A percentile compares a stretch with the other conserved stretches of the same genome.
Evolutionary conservation across 805 yeast species (phyloP).

Genomic region (Teunomyces gatunensis): DNA sequence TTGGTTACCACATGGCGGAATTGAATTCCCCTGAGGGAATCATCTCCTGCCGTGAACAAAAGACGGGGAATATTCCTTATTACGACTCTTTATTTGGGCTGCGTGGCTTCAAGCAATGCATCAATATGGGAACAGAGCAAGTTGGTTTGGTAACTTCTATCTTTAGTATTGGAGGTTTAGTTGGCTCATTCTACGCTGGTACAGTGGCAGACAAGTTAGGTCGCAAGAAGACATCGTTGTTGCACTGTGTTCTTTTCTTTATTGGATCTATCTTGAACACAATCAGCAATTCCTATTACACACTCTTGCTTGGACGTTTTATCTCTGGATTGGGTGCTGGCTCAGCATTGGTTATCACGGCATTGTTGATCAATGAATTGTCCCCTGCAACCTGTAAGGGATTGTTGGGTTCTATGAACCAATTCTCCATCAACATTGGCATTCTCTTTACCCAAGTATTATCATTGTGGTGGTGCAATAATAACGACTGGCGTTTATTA

Average conservation of each 20-base stretch:
- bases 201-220: constrained; percentile 64
- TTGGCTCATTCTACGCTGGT: constrained; percentile 72
- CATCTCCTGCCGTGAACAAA: constrained; percentile 51
- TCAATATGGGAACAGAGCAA: constrained; percentile 53
- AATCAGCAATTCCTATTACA: constrained; percentile 38
- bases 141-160: constrained; percentile 75
- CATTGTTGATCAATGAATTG: constrained; percentile 77
- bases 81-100: constrained; percentile 39
- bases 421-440: constrained; percentile 81
- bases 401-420: constrained; percentile 83
- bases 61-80: constrained; percentile 33
- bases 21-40: constrained; percentile 83
- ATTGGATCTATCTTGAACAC: constrained; percentile 66
- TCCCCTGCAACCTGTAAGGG: constrained; percentile 72
- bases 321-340: constrained; percentile 88
- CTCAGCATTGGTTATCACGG: constrained; percentile 77
- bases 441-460: constrained; percentile 75
- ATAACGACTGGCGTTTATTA: constrained; percentile 69
- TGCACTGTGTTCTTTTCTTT: constrained; percentile 51
- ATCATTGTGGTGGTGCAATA: constrained; percentile 67
- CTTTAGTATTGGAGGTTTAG: constrained; percentile 80
- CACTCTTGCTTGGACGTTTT: constrained; percentile 65
- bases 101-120: constrained; percentile 48
- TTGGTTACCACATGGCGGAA: constrained; percentile 94
- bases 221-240: constrained; percentile 50